Evolutionary conservation across 768 basidiomycete species (phyloP).

Genomic region (Phylloporus sp.): DNA sequence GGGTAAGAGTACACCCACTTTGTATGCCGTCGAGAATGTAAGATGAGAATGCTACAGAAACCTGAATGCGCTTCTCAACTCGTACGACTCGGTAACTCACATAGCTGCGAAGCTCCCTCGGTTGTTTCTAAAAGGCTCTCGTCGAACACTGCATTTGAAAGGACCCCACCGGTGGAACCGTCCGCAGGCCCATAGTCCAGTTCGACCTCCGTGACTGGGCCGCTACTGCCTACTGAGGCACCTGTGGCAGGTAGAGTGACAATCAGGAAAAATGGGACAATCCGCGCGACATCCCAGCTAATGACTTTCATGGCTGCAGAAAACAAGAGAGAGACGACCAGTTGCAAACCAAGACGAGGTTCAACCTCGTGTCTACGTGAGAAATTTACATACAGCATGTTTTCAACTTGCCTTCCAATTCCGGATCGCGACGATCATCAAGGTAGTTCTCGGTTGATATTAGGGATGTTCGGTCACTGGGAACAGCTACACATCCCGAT

Average conservation of each 20-base stretch:
- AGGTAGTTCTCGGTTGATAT: too few relatives aligned
- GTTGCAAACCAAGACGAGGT: background rate
- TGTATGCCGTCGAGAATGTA: background rate
- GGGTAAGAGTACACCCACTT: background rate
- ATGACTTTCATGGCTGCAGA: background rate
- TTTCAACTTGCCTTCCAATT: too few relatives aligned
- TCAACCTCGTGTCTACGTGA: too few relatives aligned
- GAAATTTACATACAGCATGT: too few relatives aligned
- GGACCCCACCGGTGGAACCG: background rate
- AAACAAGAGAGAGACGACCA: background rate
- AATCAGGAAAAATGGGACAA: background rate
- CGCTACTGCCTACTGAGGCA: background rate
- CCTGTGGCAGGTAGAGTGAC: background rate
- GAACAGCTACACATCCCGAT: too few relatives aligned
- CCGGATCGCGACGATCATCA: too few relatives aligned
- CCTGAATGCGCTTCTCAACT: background rate
- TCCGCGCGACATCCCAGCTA: background rate
- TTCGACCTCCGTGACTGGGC: too few relatives aligned
- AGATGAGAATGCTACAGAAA: background rate
- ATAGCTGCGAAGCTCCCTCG: background rate
- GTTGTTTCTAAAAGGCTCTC: background rate
- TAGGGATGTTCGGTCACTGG: too few relatives aligned
- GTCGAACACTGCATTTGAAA: background rate
- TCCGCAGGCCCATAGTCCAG: background rate
- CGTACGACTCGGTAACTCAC: background rate